Percentiles rank a stretch among this genome's conserved stretches.
Evolutionary conservation across 1,139 yeast genomes (phyloP).

Genomic region (Pichiaceae sp.): DNA sequence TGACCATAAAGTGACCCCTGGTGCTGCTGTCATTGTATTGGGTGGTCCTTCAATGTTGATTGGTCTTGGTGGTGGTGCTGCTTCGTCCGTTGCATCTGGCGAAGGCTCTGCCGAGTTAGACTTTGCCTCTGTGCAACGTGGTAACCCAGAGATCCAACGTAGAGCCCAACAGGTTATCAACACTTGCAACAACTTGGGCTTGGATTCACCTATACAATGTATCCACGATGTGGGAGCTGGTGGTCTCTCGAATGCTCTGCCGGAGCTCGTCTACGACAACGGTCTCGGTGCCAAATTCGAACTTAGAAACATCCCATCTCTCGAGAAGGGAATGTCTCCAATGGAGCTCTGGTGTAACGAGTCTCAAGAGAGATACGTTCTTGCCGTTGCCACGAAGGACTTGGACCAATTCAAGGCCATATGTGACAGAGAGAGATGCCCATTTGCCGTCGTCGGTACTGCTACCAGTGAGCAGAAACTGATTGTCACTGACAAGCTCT

Average conservation of each 20-base stretch:
- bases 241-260: constrained; percentile 93
- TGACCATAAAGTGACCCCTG: constrained; percentile 81
- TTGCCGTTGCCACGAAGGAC: constrained; percentile 83
- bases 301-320: constrained; percentile 78
- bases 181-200: constrained; percentile 81
- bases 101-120: constrained; percentile 94
- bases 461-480: constrained; percentile 86
- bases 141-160: constrained; percentile 98
- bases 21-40: constrained; percentile 83
- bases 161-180: constrained; percentile 98
- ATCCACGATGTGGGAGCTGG: constrained; percentile 99
- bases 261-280: constrained; percentile 95
- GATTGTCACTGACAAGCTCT: constrained; percentile 68
- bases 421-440: constrained; percentile 94
- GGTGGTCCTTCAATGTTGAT: constrained; percentile 99
- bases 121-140: constrained; percentile 98
- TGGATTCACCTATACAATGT: constrained; percentile 81
- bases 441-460: constrained; percentile 90
- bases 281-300: constrained; percentile 92
- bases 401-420: constrained; percentile 63
- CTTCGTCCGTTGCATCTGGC: constrained; percentile 90
- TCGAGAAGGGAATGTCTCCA: constrained; percentile 98
- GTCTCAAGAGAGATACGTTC: constrained; percentile 95
- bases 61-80: constrained; percentile 99
- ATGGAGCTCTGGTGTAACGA: constrained; percentile 99